These are phyloP conservation scores for Dactylorhiza incarnata DNA, from an alignment of 106 monocot species.

Conservation along the genomic window DNA sequence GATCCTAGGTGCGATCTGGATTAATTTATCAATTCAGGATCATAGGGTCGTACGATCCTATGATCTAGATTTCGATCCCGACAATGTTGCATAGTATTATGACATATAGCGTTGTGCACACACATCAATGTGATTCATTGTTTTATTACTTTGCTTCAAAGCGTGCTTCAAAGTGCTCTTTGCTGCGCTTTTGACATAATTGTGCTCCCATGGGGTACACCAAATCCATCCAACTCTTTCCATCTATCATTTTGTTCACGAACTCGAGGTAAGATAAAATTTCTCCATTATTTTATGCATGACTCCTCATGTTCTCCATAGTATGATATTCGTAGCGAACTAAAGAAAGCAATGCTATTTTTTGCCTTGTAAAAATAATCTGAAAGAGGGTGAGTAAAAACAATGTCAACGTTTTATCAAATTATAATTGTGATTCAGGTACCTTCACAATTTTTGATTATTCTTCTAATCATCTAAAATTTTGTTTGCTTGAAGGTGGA, in stretches of 20 bases:
- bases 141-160: no score
- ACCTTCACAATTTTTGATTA: not conserved
- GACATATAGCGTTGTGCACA: no score
- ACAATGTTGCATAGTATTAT: no score
- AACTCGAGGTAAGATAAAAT: not conserved
- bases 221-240: not conserved
- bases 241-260: not conserved
- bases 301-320: not conserved
- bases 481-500: not conserved
- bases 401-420: no score
- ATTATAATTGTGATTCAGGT: no score
- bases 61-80: no score
- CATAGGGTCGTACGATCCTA: no score
- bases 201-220: not conserved
- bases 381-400: not conserved
- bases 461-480: not conserved
- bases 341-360: not conserved
- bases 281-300: not conserved
- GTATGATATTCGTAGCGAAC: not conserved
- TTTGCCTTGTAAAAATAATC: not conserved
- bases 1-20: no score
- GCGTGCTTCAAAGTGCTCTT: no score
- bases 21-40: no score
- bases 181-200: no score
- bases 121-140: no score